Evolutionary conservation across 306 rosid genomes (phyloP), one percentile per base, ranked within the genome.

Genomic region (Glycine tomentella): DNA sequence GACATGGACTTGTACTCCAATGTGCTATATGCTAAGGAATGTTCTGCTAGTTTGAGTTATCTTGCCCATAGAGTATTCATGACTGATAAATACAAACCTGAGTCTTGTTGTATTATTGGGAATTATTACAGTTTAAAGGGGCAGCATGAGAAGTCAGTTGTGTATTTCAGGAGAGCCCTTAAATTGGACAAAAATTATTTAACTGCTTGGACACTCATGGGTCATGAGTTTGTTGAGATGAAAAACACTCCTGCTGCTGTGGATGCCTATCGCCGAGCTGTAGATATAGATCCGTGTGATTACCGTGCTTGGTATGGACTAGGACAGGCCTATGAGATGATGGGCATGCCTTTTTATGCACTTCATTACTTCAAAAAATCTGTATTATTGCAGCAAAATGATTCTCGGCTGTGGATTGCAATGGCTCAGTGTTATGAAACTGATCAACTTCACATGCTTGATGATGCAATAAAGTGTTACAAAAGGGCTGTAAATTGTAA

Each of bases 281-380:
- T 95, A 61, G 97, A 90, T 86, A 86, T 95, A 87, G 92, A 91
- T 69, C 74, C 89, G 0, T 87, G 97, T 82, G 99, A 93, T 87
- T 95, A 95, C 84, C 94, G 96, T 83, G 99, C 99, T 70, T 95
- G 99, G 99, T 95, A 95, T 85, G 99, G 99, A 48, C 86, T 95
- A 9, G 99, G 99, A 72, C 99, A 95, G 79, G 97, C 99, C 20
- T 95, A 95, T 81, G 99, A 93, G 88, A 95, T 95, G 97, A 95
- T 95, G 99, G 88, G 89, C 8, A 95, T 93, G 99, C 98, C 93
- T 61, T 89, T 90, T 52, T 95, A 95, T 81, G 97, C 99, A 6
- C 97, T 95, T 59, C 94, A 95, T 87, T 95, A 95, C 94, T 95
- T 93, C 90, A 85, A 85, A 63, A 93, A 91, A 80, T 86, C 99